These are phyloP conservation scores for Astrothelium macrocarpum DNA, from an alignment of 495 filamentous ascomycete genomes.

Conservation along the genomic window DNA sequence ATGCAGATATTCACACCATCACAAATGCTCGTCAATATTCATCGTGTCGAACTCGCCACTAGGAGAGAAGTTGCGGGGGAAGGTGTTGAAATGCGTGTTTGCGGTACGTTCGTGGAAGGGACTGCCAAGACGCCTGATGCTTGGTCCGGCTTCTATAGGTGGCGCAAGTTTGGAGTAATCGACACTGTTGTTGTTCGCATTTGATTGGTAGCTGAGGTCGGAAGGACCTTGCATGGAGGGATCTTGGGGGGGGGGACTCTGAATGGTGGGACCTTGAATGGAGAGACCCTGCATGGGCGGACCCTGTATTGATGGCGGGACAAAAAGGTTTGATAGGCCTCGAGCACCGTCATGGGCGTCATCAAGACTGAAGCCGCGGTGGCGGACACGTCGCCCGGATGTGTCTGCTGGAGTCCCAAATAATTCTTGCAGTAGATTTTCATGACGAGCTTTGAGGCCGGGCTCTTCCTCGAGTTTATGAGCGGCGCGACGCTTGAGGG, in stretches of 20 bases:
- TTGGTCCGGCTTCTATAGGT: conserved; percentile 16
- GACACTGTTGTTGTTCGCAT: not conserved
- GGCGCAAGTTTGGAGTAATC: conserved; percentile 2
- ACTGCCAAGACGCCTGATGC: conserved; percentile 30
- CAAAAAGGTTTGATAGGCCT: conserved; percentile 26
- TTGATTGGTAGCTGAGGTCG: not conserved
- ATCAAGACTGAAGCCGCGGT: conserved; percentile 54
- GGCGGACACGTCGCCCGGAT: conserved; percentile 36
- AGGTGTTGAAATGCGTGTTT: conserved; percentile 27
- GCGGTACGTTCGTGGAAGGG: conserved; percentile 27
- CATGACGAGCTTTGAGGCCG: conserved; percentile 37
- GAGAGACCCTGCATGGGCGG: too few species aligned
- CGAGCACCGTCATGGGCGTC: conserved; percentile 33
- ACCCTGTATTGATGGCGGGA: conserved; percentile 14
- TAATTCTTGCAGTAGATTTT: conserved; percentile 42
- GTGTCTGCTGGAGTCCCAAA: conserved; percentile 35
- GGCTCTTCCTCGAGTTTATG: conserved; percentile 40
- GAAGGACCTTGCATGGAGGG: conserved; percentile 9
- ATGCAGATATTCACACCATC: not conserved
- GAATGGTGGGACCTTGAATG: too few species aligned
- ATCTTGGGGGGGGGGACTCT: too few species aligned
- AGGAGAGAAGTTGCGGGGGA: conserved; percentile 29
- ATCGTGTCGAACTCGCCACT: conserved; percentile 3
- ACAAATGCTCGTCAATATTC: not conserved
- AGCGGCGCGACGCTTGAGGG: conserved; percentile 45